Conservation (phyloP, 2,329 filamentous ascomycete species). For the Apiospora pterosperma region DNA sequence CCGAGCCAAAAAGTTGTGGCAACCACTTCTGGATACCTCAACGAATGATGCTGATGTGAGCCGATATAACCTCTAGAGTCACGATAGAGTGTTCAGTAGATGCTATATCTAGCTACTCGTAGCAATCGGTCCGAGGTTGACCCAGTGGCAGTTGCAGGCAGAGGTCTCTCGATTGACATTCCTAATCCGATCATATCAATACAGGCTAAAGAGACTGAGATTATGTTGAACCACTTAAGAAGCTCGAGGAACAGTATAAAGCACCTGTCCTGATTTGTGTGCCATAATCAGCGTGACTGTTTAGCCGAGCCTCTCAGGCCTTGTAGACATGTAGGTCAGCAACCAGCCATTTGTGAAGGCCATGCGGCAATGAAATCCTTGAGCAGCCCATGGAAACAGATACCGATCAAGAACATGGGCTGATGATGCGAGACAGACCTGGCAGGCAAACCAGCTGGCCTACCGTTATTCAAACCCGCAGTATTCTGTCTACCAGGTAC, state of each 20-base stretch:
- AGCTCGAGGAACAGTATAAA: neutral
- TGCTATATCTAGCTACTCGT: too few species aligned
- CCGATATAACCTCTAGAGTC: too few species aligned
- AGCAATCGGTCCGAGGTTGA: too few species aligned
- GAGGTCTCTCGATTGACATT: too few species aligned
- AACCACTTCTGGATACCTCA: neutral
- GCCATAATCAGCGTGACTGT: too few species aligned
- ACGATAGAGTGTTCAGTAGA: too few species aligned
- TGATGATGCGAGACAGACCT: neutral
- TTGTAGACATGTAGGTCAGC: neutral
- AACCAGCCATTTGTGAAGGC: neutral
- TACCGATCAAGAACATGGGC: neutral
- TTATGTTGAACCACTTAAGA: too few species aligned
- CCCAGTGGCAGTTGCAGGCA: too few species aligned
- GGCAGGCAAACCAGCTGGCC: neutral
- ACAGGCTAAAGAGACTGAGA: too few species aligned
- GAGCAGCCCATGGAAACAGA: neutral
- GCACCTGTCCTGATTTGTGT: too few species aligned
- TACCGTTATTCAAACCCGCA: neutral
- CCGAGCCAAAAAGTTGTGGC: neutral
- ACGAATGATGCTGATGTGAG: neutral
- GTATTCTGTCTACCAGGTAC: neutral
- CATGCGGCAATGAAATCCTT: neutral
- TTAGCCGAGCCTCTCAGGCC: neutral
- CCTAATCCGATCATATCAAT: too few species aligned